Base-by-base conservation (phyloP, 2,329 filamentous ascomycete genomes). In the Colletotrichum endophyticum region DNA sequence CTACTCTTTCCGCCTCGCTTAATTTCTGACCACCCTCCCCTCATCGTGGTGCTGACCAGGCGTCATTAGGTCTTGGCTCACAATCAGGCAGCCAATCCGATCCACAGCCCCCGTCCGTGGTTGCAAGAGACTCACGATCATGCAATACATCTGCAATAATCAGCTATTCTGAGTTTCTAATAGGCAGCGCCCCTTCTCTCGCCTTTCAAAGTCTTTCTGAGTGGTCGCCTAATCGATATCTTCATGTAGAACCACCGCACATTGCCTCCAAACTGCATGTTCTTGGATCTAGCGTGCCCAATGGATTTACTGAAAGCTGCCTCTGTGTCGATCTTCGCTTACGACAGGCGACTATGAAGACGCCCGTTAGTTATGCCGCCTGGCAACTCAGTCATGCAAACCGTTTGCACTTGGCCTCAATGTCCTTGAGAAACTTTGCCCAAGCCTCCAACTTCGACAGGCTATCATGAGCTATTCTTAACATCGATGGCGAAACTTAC, bases 101-200 rank as follows among this genome's bases (percentile, higher is more conserved):
- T 19, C 4, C 36, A 39, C 8, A 19, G 15, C 0, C 8, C 36
- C 15, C 15, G 4, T 9, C 36, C 8, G 15, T 39, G 36, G 15
- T 19, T 16, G 36, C 36, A 39, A 39, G 36, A 9, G 36, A 39
- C 2, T 39, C 36, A 39, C 16, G 36, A 39, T 39, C 15, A 39
- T 39, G 36, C 15, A 39, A 0, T 0, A 9, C 36, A 39, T 1
- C 15, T 39, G 36, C 1, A 39, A 16, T 7, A 28, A 28, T 28
- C 27, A 28, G 6, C 27, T 6, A 6, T 28, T 28, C 27, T 6
- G 5, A 28, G 27, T 28, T 28, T 28, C 27, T 28, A 6, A 28
- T 28, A n/a, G n/a, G n/a, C n/a, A n/a, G n/a, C n/a, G n/a, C 5
- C 36, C 15, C 34, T 39, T 8, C 36, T 39, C 15, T 19, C 36